phyloP scores from a whole-genome alignment of 2,329 filamentous ascomycete genomes.

The Fusarium pseudocircinatum region DNA sequence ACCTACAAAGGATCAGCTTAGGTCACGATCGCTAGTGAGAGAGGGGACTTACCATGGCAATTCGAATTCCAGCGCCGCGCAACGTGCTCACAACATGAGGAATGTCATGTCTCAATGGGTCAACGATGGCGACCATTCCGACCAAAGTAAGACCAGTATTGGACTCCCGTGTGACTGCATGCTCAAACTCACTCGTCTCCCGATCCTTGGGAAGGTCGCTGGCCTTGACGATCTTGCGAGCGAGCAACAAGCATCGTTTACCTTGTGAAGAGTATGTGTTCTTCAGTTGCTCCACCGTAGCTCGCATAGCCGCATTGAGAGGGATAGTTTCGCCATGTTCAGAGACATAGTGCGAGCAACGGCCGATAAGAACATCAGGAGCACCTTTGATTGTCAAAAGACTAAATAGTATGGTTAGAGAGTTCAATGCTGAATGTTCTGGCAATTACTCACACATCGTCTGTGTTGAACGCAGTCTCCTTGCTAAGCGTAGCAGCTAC shows the following conservation, averaged over 20 bases:
- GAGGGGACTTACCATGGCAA: conserved; percentile 71
- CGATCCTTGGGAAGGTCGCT: conserved; percentile 51
- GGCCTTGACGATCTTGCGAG: neutral
- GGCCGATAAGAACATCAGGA: conserved; percentile 75
- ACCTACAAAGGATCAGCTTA: conserved; percentile 52
- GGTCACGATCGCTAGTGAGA: accelerated
- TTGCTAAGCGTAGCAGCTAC: conserved; percentile 50
- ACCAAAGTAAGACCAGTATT: conserved; percentile 69
- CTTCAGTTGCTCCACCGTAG: neutral
- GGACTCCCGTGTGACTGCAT: conserved; percentile 39
- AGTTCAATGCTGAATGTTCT: accelerated
- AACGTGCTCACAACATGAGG: conserved; percentile 72
- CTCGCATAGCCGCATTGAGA: neutral
- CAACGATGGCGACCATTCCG: conserved; percentile 80
- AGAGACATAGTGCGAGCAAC: conserved; percentile 42
- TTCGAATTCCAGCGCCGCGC: conserved; percentile 75
- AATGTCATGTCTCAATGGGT: conserved; percentile 80
- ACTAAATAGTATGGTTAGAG: conserved; percentile 38
- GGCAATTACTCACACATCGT: neutral
- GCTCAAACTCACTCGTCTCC: conserved; percentile 71
- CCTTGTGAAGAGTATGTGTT: conserved; percentile 3
- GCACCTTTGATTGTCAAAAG: conserved; percentile 82
- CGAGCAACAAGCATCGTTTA: conserved; percentile 2
- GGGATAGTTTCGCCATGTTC: neutral
- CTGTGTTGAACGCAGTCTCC: neutral